phyloP scores from a whole-genome alignment of 257 asterid genomes.

The Buddleja alternifolia region DNA sequence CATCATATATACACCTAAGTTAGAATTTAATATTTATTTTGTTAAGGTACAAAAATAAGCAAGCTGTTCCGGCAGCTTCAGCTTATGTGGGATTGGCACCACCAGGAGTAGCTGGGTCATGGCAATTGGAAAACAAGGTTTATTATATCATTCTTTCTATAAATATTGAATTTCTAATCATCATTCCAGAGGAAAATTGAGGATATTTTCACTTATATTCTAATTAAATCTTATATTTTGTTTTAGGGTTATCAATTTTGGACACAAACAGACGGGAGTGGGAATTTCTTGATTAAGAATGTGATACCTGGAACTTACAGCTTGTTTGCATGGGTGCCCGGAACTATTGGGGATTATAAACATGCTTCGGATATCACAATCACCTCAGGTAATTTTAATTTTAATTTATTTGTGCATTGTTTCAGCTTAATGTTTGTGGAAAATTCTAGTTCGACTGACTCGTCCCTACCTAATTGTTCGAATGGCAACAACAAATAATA shows the following conservation, averaged over 20 bases:
- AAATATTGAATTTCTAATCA: background rate
- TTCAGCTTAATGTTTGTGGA: no score
- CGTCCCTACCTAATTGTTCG: no score
- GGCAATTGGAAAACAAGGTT: constrained; percentile 84
- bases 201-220: background rate
- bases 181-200: no score
- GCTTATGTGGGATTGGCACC: constrained; percentile 74
- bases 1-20: no score
- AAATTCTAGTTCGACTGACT: no score
- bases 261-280: constrained; percentile 45
- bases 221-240: background rate
- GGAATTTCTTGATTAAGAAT: constrained; percentile 48
- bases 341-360: constrained; percentile 64
- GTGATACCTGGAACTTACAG: constrained; percentile 56
- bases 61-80: constrained; percentile 32
- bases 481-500: no score
- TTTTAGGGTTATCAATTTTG: constrained; percentile 71
- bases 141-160: background rate
- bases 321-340: constrained; percentile 59
- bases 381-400: constrained; percentile 37
- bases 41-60: constrained; percentile 40
- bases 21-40: background rate
- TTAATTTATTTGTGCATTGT: no score
- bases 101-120: constrained; percentile 60
- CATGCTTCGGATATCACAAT: constrained; percentile 39